Evolutionary conservation across 2,329 filamentous ascomycete genomes (phyloP).

Genomic region (Aureobasidium sp.): DNA sequence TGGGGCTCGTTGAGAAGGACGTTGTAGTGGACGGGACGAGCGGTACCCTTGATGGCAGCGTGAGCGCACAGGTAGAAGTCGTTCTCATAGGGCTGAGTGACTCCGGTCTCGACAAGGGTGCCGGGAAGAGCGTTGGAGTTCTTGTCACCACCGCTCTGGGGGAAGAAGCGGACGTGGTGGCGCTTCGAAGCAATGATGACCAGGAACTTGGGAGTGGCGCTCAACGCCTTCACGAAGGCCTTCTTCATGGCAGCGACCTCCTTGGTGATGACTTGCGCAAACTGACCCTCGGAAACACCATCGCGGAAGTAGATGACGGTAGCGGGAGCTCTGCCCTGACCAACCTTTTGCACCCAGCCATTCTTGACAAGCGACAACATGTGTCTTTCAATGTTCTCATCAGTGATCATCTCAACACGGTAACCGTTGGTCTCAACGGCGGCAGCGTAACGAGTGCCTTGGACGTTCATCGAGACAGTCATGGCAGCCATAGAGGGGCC

Average conservation of each 20-base stretch:
- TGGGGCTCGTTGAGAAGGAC: slow-evolving; percentile 75
- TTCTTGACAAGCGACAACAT: slow-evolving; percentile 52
- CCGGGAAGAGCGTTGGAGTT: slow-evolving; percentile 80
- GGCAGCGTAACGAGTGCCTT: slow-evolving; percentile 67
- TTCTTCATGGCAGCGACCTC: slow-evolving; percentile 66
- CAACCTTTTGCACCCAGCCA: slow-evolving; percentile 53
- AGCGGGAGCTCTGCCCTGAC: slow-evolving; percentile 49
- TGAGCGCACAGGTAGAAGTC: slow-evolving; percentile 73
- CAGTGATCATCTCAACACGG: slow-evolving; percentile 68
- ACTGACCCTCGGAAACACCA: slow-evolving; percentile 83
- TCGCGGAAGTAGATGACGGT: slow-evolving; percentile 90
- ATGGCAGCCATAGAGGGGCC: slow-evolving; percentile 77
- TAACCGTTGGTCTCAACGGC: slow-evolving; percentile 74
- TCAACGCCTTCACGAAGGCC: slow-evolving; percentile 24
- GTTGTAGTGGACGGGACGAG: slow-evolving; percentile 77
- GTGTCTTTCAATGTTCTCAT: slow-evolving; percentile 58
- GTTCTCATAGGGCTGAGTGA: slow-evolving; percentile 85
- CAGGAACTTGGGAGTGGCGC: slow-evolving; percentile 56
- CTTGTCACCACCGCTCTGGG: slow-evolving; percentile 53
- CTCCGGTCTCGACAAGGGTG: slow-evolving; percentile 75
- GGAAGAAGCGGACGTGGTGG: slow-evolving; percentile 91
- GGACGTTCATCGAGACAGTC: slow-evolving; percentile 66
- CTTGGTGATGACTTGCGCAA: slow-evolving; percentile 65
- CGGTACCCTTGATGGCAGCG: slow-evolving; percentile 84
- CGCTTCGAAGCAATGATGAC: slow-evolving; percentile 88